Evolutionary conservation across 345 rosid species (phyloP).

Genomic region (Brassica juncea): DNA sequence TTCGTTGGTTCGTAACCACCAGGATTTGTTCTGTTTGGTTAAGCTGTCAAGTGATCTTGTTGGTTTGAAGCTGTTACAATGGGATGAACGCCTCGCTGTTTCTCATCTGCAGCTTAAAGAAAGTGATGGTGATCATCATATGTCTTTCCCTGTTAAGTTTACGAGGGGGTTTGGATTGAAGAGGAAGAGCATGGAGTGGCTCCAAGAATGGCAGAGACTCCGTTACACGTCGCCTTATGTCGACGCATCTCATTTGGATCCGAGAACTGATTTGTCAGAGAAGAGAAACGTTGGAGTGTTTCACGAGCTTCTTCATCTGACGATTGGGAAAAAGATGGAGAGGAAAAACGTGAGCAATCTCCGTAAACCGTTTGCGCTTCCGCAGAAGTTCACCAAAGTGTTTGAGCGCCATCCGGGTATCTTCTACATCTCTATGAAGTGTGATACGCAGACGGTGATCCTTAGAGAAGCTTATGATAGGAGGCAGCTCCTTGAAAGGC

Average conservation of each 20-base stretch:
- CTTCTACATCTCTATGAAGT: constrained; percentile 68
- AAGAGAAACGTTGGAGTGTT: constrained; percentile 83
- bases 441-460: constrained; percentile 70
- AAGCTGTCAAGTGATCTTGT: constrained; percentile 52
- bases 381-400: constrained; percentile 83
- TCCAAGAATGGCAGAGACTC: constrained; percentile 79
- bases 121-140: constrained; percentile 8
- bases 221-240: constrained; percentile 75
- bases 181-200: constrained; percentile 78
- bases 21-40: constrained; percentile 55
- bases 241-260: constrained; percentile 75
- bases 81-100: constrained; percentile 65
- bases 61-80: constrained; percentile 56
- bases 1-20: constrained; percentile 45
- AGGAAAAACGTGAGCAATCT: constrained; percentile 80
- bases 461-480: constrained; percentile 77
- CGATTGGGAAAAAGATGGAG: constrained; percentile 64
- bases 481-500: constrained; percentile 51
- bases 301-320: constrained; percentile 89
- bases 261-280: constrained; percentile 78
- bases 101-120: constrained; percentile 39
- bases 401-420: constrained; percentile 90
- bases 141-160: constrained; percentile 68
- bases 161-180: constrained; percentile 83
- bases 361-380: constrained; percentile 61